A percentile compares a stretch with the other conserved stretches of the same genome.
These are phyloP conservation scores for Phaffia australis DNA, from an alignment of 768 basidiomycete species.

Conservation along the genomic window DNA sequence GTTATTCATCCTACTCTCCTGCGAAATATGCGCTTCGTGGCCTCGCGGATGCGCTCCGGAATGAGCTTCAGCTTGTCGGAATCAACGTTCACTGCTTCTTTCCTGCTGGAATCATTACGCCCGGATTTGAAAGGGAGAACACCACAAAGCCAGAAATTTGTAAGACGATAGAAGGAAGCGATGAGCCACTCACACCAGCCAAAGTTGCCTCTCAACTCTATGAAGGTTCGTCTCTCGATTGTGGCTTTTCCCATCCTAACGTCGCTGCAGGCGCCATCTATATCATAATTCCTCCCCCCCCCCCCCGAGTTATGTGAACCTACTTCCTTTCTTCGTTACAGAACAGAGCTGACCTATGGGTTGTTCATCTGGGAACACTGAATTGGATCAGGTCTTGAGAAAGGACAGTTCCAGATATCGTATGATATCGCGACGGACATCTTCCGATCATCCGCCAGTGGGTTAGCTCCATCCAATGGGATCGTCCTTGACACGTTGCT, in stretches of 20 bases:
- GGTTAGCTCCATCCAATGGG: slow-evolving; percentile 52
- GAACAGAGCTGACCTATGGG: too few relatives aligned
- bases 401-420: slow-evolving; percentile 62
- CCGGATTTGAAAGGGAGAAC: slow-evolving; percentile 67
- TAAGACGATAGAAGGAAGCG: slow-evolving; percentile 62
- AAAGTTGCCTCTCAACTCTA: slow-evolving; percentile 52
- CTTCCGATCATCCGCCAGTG: slow-evolving; percentile 59
- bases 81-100: slow-evolving; percentile 71
- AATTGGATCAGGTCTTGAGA: slow-evolving; percentile 49
- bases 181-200: slow-evolving; percentile 55
- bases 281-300: slow-evolving; percentile 14
- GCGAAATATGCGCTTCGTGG: slow-evolving; percentile 79
- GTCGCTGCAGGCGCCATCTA: background rate
- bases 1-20: slow-evolving; percentile 69
- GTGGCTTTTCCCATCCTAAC: background rate
- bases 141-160: slow-evolving; percentile 64
- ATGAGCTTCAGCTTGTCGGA: slow-evolving; percentile 65
- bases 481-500: slow-evolving; percentile 49
- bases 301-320: background rate
- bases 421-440: slow-evolving; percentile 56
- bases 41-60: slow-evolving; percentile 69
- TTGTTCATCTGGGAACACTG: too few relatives aligned
- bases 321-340: too few relatives aligned
- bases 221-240: slow-evolving; percentile 44
- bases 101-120: slow-evolving; percentile 67